These are phyloP conservation scores for Agmasoma carcini DNA, from an alignment of 371 early-diverging fungal species.

Conservation along the genomic window DNA sequence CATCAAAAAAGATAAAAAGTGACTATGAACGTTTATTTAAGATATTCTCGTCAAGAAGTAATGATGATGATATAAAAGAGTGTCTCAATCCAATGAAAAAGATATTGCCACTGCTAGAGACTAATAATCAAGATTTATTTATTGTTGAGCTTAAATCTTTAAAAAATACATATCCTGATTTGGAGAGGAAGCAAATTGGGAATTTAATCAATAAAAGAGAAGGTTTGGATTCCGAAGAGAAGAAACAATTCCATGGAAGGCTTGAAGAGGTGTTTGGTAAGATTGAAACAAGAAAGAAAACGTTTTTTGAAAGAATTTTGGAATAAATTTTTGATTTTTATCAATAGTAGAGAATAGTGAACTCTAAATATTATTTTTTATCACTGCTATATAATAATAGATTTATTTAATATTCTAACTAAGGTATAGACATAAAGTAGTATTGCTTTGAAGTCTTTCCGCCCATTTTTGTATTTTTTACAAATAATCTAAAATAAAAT, in stretches of 20 bases:
- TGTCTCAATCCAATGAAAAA: conserved; percentile 24
- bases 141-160: conserved; percentile 43
- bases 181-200: conserved; percentile 27
- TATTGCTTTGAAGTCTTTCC: too few relatives aligned
- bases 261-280: conserved; percentile 28
- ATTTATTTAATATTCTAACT: too few relatives aligned
- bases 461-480: too few relatives aligned
- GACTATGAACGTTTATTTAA: conserved; percentile 33
- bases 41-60: conserved; percentile 34
- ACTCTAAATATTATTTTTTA: too few relatives aligned
- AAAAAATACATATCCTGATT: conserved; percentile 22
- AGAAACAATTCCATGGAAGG: conserved; percentile 11
- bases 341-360: background rate
- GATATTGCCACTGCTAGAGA: conserved; percentile 37
- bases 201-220: conserved; percentile 31
- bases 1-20: conserved; percentile 18
- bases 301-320: conserved; percentile 18
- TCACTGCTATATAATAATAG: too few relatives aligned
- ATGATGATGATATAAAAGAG: conserved; percentile 34
- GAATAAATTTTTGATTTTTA: background rate
- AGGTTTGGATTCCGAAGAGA: conserved; percentile 31
- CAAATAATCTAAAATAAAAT: too few relatives aligned
- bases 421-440: too few relatives aligned
- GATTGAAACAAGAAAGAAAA: conserved; percentile 9
- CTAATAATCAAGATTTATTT: conserved; percentile 43